Conservation (phyloP, 805 yeast species). For the Saccharomyces mikatae region DNA sequence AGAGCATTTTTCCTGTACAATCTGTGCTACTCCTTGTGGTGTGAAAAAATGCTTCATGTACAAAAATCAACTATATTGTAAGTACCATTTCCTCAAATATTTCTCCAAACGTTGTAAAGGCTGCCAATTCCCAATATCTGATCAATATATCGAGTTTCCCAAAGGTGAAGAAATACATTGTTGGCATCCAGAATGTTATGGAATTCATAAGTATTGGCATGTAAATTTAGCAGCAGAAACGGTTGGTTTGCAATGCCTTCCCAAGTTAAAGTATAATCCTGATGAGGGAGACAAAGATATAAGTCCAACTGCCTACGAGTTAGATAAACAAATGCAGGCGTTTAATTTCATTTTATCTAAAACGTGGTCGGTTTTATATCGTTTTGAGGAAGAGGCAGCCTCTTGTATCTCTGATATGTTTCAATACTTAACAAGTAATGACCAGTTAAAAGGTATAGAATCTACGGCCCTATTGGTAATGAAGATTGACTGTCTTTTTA, state of each 20-base stretch:
- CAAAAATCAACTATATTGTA: slow-evolving; percentile 76
- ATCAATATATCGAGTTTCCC: slow-evolving; percentile 87
- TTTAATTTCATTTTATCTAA: slow-evolving; percentile 52
- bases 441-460: slow-evolving; percentile 56
- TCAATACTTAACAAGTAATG: slow-evolving; percentile 68
- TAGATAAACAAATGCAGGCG: slow-evolving; percentile 51
- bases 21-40: slow-evolving; percentile 80
- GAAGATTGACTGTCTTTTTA: slow-evolving; percentile 68
- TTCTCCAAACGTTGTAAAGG: slow-evolving; percentile 91
- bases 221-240: slow-evolving; percentile 61
- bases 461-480: slow-evolving; percentile 67
- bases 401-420: slow-evolving; percentile 87
- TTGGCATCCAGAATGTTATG: slow-evolving; percentile 99
- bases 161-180: slow-evolving; percentile 88
- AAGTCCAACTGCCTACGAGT: slow-evolving; percentile 38
- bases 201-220: slow-evolving; percentile 96
- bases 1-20: slow-evolving; percentile 88
- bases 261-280: slow-evolving; percentile 19
- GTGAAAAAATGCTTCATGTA: slow-evolving; percentile 89
- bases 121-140: slow-evolving; percentile 81
- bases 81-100: slow-evolving; percentile 78
- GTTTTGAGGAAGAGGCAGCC: slow-evolving; percentile 86
- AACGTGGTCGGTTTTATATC: slow-evolving; percentile 82
- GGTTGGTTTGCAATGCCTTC: slow-evolving; percentile 38
- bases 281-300: slow-evolving; percentile 22